These are phyloP conservation scores for Lactarius evosmus DNA, from an alignment of 768 basidiomycete genomes.

Conservation along the genomic window DNA sequence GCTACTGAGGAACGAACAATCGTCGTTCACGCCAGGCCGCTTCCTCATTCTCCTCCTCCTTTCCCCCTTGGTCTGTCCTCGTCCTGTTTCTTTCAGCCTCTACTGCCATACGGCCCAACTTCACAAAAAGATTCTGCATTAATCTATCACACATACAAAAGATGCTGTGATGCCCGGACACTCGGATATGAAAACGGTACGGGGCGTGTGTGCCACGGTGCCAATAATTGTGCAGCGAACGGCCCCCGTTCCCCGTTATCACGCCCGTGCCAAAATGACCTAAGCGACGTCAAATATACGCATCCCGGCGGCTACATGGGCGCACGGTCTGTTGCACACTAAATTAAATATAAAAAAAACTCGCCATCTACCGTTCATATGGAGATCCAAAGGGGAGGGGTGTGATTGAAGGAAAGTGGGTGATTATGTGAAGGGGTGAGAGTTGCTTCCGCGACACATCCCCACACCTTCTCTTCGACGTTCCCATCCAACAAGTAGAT, in stretches of 20 bases:
- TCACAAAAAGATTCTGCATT: not conserved
- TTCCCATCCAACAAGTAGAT: not conserved
- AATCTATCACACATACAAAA: not conserved
- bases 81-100: not conserved
- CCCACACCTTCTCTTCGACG: not conserved
- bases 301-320: not conserved
- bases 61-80: not conserved
- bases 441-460: not conserved
- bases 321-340: too few species aligned
- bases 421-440: not conserved
- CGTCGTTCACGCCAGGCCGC: not conserved
- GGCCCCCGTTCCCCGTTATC: not conserved
- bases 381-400: not conserved
- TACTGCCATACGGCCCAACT: not conserved
- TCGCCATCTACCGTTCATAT: not conserved
- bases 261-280: not conserved
- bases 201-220: not conserved
- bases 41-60: not conserved
- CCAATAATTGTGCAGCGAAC: not conserved
- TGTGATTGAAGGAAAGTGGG: not conserved
- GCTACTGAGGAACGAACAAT: conserved; percentile 48
- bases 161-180: not conserved
- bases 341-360: not conserved
- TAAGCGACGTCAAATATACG: not conserved
- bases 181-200: not conserved